Conservation (phyloP, 1,139 yeast species). For the Candida sanyaensis region DNA sequence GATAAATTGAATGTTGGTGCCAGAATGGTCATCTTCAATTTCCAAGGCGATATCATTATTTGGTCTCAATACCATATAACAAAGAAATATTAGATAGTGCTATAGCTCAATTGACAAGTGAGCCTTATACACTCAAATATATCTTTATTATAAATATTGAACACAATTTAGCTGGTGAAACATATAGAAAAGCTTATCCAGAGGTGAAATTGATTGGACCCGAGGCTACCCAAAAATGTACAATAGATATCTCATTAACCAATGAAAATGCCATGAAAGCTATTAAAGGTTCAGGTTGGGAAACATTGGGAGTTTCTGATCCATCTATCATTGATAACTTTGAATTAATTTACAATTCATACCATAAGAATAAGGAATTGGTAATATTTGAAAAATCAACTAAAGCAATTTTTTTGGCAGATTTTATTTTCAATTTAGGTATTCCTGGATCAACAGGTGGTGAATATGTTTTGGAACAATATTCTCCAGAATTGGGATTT, state of each 20-base stretch:
- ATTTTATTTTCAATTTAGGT: conserved; percentile 47
- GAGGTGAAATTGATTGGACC: conserved; percentile 10
- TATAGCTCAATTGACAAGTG: conserved; percentile 5
- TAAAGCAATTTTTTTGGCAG: conserved; percentile 48
- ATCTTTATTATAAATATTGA: conserved; percentile 8
- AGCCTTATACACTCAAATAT: conserved; percentile 8
- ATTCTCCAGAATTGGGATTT: conserved; percentile 40
- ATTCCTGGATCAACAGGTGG: conserved; percentile 11
- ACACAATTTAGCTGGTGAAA: conserved; percentile 9
- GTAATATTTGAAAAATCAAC: conserved; percentile 41
- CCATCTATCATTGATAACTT: conserved; percentile 27
- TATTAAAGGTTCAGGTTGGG: conserved; percentile 5
- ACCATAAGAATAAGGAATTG: conserved; percentile 50
- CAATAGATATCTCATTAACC: conserved; percentile 6
- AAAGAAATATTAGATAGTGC: conserved; percentile 6
- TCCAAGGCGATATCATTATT: conserved; percentile 7
- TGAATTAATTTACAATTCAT: conserved; percentile 48
- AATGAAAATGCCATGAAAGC: conserved; percentile 7
- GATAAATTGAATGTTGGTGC: conserved; percentile 9
- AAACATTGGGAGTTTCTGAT: conserved; percentile 20
- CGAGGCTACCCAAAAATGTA: conserved; percentile 1
- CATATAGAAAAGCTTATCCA: conserved; percentile 7
- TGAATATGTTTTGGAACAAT: conserved; percentile 21
- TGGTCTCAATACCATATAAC: conserved; percentile 12
- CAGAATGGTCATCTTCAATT: conserved; percentile 11